These are phyloP conservation scores for Sclerotinia subarctica DNA, from an alignment of 2,329 filamentous ascomycete genomes.

Conservation along the genomic window DNA sequence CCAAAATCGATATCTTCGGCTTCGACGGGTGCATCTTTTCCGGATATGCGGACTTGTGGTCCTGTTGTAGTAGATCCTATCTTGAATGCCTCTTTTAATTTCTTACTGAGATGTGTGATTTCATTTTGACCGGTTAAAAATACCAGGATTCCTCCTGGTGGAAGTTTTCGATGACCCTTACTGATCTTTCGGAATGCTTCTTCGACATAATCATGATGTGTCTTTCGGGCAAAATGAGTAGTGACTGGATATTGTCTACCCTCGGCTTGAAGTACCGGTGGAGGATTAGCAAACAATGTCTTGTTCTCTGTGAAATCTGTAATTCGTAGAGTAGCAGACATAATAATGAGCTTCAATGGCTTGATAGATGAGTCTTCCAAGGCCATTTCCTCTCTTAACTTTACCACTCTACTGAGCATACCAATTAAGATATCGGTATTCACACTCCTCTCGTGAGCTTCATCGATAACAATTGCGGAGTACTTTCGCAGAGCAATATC, in stretches of 20 bases:
- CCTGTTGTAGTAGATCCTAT: constrained; percentile 48
- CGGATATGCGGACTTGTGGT: constrained; percentile 70
- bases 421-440: constrained; percentile 99
- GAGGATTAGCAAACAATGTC: constrained; percentile 71
- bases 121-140: constrained; percentile 94
- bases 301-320: constrained; percentile 86
- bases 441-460: constrained; percentile 94
- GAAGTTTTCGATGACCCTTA: constrained; percentile 83
- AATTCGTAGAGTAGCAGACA: constrained; percentile 92
- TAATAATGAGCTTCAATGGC: constrained; percentile 90
- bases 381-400: constrained; percentile 72
- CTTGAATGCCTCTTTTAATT: constrained; percentile 63
- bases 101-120: constrained; percentile 78
- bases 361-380: constrained; percentile 67
- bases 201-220: constrained; percentile 82
- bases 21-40: constrained; percentile 75
- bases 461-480: constrained; percentile 90
- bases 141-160: constrained; percentile 85
- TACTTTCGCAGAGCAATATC: constrained; percentile 89
- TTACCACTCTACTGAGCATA: constrained; percentile 90
- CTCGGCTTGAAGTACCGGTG: constrained; percentile 84
- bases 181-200: constrained; percentile 86
- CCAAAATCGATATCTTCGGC: constrained; percentile 85
- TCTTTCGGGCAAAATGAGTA: constrained; percentile 80
- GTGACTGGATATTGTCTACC: constrained; percentile 90